Evolutionary conservation across 1,139 yeast genomes (phyloP), one percentile per base, ranked within the genome.

Genomic region (Saccharomyces hybrid): DNA sequence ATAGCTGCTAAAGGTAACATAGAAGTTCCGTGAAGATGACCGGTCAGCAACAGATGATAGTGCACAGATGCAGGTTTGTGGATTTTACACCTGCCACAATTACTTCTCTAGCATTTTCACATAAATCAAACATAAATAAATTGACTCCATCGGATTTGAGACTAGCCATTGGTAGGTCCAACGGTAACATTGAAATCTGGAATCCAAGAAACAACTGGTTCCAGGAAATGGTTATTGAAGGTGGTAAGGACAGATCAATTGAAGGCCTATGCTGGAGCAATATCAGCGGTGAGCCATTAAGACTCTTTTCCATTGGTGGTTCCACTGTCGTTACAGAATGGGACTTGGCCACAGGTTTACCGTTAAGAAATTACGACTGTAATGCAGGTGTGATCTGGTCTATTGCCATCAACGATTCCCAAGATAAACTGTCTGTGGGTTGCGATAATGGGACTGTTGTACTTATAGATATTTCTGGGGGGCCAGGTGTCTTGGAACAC

Each of bases 181-280:
- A 93, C 69, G 99, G 99, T 51, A 93, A 90, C 65, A 87, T 95
- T 57, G 99, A 95, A 71, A 83, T 95, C 48, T 95, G 98, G 98
- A 89, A 89, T 69, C 98, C 98, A 19, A 76, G 82, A 64, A 76
- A 78, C 64, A 72, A 73, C 56, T 80, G 85, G 84, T 68, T 75
- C 60, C 78, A 80, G 61, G 82, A 84, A 65, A 71, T 79, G 56
- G 81, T 88, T 0, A 75, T 95, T 53, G 82, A 80, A 55, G 98
- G 98, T 14, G 88, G 96, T 4, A 77, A 78, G 56, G 95, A 86
- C 34, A 78, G 96, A 60, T 83, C 97, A 11, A 81, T 93, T 53
- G 99, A 95, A 73, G 97, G 96, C 0, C 72, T 95, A 32, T 84
- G 85, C 21, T 93, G 98, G 98, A 72, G 84, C 6, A 70, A 70